These are phyloP conservation scores for Cinnamomum chago DNA, from an alignment of 164 flowering plant genomes.

Conservation along the genomic window DNA sequence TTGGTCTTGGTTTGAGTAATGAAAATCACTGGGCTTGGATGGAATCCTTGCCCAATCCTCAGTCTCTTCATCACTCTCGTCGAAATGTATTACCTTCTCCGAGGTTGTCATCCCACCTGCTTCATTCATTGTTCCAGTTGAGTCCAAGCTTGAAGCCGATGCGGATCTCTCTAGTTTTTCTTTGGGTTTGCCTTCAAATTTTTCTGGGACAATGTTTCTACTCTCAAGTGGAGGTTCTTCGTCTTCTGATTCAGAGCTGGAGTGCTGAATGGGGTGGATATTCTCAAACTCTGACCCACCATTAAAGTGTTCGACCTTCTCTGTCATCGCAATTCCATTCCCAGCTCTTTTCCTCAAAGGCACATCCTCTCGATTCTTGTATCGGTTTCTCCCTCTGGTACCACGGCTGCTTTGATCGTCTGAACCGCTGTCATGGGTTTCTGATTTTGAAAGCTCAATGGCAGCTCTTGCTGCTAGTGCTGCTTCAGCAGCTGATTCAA, in stretches of 20 bases:
- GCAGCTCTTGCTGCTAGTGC: conserved; percentile 85
- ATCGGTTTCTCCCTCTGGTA: background rate
- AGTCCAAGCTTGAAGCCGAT: background rate
- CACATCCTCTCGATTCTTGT: background rate
- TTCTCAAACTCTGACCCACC: conserved; percentile 8
- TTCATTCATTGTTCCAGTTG: background rate
- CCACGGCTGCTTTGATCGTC: conserved; percentile 26
- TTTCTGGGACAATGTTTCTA: background rate
- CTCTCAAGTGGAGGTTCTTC: background rate
- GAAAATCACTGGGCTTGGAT: background rate
- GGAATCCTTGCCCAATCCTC: background rate
- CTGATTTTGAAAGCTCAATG: conserved; percentile 55
- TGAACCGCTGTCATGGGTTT: conserved; percentile 27
- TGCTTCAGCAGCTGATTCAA: conserved; percentile 77
- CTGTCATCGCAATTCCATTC: background rate
- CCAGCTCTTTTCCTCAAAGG: background rate
- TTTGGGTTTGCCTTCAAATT: background rate
- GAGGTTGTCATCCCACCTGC: conserved; percentile 3
- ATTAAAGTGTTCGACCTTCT: background rate
- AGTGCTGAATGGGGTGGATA: conserved; percentile 5
- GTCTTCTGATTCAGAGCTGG: background rate
- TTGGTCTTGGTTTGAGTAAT: background rate
- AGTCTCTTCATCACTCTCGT: conserved; percentile 34
- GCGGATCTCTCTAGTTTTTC: background rate
- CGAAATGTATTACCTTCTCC: conserved; percentile 25